A percentile compares a stretch with the other conserved stretches of the same genome.
phyloP scores from a whole-genome alignment of 73 alveolate species.

The Symbiodinium pilosum region DNA sequence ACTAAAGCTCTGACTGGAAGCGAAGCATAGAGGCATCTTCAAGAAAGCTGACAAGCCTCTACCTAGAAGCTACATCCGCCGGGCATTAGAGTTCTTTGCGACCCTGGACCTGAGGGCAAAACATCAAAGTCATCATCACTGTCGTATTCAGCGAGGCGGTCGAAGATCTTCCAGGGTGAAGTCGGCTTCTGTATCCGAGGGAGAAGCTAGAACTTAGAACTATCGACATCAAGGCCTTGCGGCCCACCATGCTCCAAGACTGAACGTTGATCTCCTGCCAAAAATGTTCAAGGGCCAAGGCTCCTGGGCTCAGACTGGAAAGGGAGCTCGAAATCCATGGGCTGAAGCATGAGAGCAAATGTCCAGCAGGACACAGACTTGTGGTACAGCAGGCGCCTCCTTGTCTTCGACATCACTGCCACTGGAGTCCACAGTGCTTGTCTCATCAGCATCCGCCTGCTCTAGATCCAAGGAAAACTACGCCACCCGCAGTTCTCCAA shows the following conservation, averaged over 20 bases:
- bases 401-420: background rate
- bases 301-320: no score
- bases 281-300: background rate
- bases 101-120: background rate
- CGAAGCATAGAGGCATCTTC: no score
- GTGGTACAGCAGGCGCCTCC: background rate
- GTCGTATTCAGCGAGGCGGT: background rate
- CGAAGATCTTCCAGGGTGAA: background rate
- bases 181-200: background rate
- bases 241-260: constrained; percentile 10
- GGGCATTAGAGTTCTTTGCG: background rate
- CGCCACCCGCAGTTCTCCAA: no score
- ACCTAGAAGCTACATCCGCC: background rate
- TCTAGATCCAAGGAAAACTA: no score
- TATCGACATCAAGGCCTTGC: background rate
- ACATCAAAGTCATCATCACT: constrained; percentile 1
- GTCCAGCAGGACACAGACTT: no score
- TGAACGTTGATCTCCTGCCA: background rate
- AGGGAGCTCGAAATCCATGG: background rate
- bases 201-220: no score
- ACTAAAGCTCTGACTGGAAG: no score
- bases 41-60: no score
- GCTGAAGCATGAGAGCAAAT: no score
- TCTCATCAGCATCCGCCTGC: constrained; percentile 3
- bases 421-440: constrained; percentile 18